Percentiles rank a stretch among this genome's conserved stretches.
Conservation (phyloP, 169 alveolate genomes). For the Eimeria falciformis region DNA sequence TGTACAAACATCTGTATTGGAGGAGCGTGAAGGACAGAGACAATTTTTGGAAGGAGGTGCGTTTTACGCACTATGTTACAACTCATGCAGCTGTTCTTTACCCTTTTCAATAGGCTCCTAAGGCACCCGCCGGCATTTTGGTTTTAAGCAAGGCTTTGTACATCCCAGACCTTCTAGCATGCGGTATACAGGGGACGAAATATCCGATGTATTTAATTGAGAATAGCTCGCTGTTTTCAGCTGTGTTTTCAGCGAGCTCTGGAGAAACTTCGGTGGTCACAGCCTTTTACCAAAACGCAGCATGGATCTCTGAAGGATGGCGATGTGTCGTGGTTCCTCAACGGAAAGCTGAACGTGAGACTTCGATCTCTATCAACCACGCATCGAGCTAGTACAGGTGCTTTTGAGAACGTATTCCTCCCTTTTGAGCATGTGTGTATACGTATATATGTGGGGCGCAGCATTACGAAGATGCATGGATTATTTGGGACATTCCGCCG, state of each 20-base stretch:
- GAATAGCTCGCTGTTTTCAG: not conserved
- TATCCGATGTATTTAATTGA: not conserved
- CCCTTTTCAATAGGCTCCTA: too few species aligned
- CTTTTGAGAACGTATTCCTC: not conserved
- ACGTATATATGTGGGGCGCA: not conserved
- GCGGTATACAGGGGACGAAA: not conserved
- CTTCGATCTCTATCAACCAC: not conserved
- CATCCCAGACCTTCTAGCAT: too few species aligned
- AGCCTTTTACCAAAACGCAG: constrained; percentile 80
- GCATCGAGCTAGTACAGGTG: not conserved
- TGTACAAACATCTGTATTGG: constrained; percentile 77
- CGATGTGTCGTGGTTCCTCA: constrained; percentile 90
- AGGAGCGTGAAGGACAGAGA: constrained; percentile 75
- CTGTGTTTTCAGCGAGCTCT: constrained; percentile 61
- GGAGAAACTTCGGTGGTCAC: constrained; percentile 67
- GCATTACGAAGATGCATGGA: not conserved
- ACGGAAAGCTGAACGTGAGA: constrained; percentile 91
- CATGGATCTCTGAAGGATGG: constrained; percentile 83
- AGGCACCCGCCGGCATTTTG: too few species aligned
- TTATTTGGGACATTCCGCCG: not conserved
- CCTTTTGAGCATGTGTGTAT: not conserved
- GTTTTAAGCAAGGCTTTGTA: not conserved
- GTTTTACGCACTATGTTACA: too few species aligned
- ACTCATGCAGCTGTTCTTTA: too few species aligned
- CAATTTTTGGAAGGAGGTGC: constrained; percentile 78